A percentile compares a stretch with the other conserved stretches of the same genome.
Conservation (phyloP, 1,284 basidiomycete species). For the Rhodofomes roseus region DNA sequence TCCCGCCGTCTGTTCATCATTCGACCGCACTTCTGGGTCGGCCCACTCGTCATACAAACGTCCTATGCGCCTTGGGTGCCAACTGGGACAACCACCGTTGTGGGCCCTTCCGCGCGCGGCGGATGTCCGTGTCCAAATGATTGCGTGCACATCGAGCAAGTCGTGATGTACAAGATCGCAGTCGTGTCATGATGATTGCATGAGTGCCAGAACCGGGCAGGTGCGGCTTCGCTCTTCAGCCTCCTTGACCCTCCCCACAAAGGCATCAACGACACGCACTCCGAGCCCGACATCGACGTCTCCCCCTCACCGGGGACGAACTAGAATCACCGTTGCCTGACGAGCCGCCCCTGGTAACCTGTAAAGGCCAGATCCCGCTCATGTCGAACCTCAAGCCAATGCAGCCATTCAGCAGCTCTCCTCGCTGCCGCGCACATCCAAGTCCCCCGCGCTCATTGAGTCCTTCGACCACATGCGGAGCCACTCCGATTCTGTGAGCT, state of each 20-base stretch:
- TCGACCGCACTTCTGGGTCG: too few species aligned
- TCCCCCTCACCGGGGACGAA: conserved; percentile 11
- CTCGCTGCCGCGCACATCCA: conserved; percentile 41
- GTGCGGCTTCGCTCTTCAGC: conserved; percentile 9
- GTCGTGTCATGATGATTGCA: too few species aligned
- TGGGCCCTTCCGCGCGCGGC: too few species aligned
- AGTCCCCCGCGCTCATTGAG: conserved; percentile 33
- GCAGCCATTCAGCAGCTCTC: conserved; percentile 29
- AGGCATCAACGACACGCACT: conserved; percentile 15
- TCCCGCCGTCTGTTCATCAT: too few species aligned
- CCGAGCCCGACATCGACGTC: conserved; percentile 13
- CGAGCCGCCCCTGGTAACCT: conserved; percentile 38
- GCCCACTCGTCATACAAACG: too few species aligned
- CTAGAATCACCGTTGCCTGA: conserved; percentile 4
- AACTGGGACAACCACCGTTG: too few species aligned
- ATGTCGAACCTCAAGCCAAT: not conserved
- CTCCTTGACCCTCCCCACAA: conserved; percentile 21
- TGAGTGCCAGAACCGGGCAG: too few species aligned
- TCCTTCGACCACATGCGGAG: conserved; percentile 4
- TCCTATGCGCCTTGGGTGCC: too few species aligned
- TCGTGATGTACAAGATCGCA: too few species aligned
- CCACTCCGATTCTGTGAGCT: conserved; percentile 11
- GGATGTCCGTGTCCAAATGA: too few species aligned
- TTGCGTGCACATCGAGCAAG: too few species aligned
- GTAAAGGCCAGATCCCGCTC: conserved; percentile 35